These are phyloP conservation scores for Aphelidium insulamus DNA, from an alignment of 371 early-diverging fungal genomes.

Conservation along the genomic window DNA sequence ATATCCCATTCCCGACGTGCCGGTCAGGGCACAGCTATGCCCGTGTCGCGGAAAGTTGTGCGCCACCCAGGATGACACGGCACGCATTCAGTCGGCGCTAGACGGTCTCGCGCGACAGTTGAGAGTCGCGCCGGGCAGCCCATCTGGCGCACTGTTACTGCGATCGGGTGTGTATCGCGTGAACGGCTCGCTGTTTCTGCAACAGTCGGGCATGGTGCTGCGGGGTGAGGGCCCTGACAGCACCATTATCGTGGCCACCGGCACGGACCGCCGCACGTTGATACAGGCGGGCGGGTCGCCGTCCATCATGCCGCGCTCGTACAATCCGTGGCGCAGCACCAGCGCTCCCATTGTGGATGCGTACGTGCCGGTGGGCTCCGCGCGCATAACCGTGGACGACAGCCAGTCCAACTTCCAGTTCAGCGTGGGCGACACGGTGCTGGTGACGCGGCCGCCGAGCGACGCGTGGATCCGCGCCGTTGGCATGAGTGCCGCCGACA, in stretches of 20 bases:
- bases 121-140: conserved; percentile 2
- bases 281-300: conserved; percentile 9
- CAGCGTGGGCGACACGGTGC: conserved; percentile 8
- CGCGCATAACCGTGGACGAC: conserved; percentile 6
- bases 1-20: conserved; percentile 8
- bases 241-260: conserved; percentile 8
- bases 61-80: conserved; percentile 6
- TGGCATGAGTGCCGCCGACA: conserved; percentile 9
- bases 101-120: conserved; percentile 6
- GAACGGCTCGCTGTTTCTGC: conserved; percentile 8
- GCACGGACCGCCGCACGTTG: conserved; percentile 8
- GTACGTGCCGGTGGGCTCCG: conserved; percentile 6
- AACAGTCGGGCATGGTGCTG: conserved; percentile 9
- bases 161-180: conserved; percentile 9
- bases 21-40: conserved; percentile 8
- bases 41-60: no score
- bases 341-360: no score
- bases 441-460: conserved; percentile 9
- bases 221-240: conserved; percentile 10
- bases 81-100: conserved; percentile 8
- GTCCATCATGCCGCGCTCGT: no score
- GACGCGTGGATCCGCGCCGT: conserved; percentile 9
- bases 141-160: conserved; percentile 8
- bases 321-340: no score
- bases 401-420: conserved; percentile 7